Conservation (phyloP, 257 asterid species). For the Jasminum sambac region DNA sequence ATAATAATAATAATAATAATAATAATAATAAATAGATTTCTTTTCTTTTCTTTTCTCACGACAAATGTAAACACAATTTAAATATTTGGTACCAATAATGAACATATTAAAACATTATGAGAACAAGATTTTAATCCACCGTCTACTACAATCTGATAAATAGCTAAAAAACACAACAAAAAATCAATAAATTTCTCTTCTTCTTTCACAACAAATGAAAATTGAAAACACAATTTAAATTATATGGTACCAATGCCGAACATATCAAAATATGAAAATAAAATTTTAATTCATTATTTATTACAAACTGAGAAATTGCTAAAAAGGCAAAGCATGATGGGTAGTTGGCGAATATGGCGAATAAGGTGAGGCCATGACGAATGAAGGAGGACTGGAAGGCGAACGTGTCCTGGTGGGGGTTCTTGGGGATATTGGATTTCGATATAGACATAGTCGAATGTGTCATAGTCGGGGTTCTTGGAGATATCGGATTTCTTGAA, state of each 20-base stretch:
- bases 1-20: background rate
- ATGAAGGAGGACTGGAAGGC: conserved; percentile 41
- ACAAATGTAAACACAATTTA: too few relatives aligned
- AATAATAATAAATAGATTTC: too few relatives aligned
- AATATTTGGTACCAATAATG: background rate
- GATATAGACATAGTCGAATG: conserved; percentile 10
- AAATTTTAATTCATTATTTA: background rate
- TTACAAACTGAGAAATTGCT: background rate
- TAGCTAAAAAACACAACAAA: conserved; percentile 37
- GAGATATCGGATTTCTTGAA: conserved; percentile 40
- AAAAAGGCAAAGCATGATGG: conserved; percentile 62
- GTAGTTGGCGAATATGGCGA: conserved; percentile 42
- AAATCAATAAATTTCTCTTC: too few relatives aligned
- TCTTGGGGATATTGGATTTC: conserved; percentile 20
- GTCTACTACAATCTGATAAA: background rate
- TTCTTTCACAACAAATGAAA: background rate
- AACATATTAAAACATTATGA: too few relatives aligned
- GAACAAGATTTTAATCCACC: background rate
- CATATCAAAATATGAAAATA: too few relatives aligned
- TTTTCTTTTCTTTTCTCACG: too few relatives aligned
- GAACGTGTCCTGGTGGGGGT: conserved; percentile 18
- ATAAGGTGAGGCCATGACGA: conserved; percentile 51
- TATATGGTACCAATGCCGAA: background rate
- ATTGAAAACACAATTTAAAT: background rate
- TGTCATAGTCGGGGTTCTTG: conserved; percentile 29